Evolutionary conservation across 1,284 basidiomycete species (phyloP).

Genomic region (Gymnopus androsaceus): DNA sequence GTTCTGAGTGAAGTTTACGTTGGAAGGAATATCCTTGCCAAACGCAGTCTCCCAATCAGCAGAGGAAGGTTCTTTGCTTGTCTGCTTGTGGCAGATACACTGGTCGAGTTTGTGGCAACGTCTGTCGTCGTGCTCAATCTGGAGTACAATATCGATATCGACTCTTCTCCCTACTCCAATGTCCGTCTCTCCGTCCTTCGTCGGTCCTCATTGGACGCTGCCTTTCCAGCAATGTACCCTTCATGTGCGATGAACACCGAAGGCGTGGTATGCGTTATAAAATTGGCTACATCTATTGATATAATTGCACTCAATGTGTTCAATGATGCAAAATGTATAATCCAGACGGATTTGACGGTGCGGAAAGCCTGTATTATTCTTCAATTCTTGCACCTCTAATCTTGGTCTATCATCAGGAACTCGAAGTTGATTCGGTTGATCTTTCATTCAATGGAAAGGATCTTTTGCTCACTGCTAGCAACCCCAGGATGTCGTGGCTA

Average conservation of each 20-base stretch:
- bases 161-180: not conserved
- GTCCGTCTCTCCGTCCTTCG: not conserved
- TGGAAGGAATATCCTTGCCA: constrained; percentile 1
- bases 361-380: not conserved
- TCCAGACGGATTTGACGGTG: constrained; percentile 4
- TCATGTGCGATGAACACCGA: constrained; percentile 2
- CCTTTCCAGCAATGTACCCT: constrained; percentile 8
- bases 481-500: not conserved
- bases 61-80: not conserved
- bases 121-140: not conserved
- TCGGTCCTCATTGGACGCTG: not conserved
- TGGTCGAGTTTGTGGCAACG: not conserved
- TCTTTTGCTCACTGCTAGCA: not conserved
- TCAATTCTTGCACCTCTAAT: not conserved
- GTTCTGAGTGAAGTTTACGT: not conserved
- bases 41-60: not conserved
- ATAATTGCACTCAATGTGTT: not conserved
- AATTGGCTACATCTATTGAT: constrained; percentile 2
- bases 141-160: not conserved
- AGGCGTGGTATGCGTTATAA: not conserved
- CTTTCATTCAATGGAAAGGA: not conserved
- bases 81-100: not conserved
- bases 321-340: not conserved
- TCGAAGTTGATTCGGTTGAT: constrained; percentile 1
- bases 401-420: not conserved